Base-by-base conservation (phyloP, 1,284 basidiomycete species). In the Cronartium quercuum region DNA sequence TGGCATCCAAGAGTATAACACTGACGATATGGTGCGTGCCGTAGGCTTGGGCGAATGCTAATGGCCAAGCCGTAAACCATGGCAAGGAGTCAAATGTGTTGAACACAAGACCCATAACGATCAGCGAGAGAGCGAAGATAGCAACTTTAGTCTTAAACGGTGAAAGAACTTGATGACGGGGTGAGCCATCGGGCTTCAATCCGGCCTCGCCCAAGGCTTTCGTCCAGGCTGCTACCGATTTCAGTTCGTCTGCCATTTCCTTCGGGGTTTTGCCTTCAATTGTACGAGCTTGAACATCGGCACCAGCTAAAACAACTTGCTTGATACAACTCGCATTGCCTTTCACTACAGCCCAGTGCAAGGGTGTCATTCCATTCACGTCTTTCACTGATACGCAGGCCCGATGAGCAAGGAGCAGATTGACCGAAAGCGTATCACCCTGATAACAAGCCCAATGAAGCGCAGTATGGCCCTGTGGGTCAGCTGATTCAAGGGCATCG, bases 401-500 rank as follows among this genome's bases (percentile, higher is more conserved):
- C 7, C 93, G 93, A 78, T 95, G 91, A 74, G 89, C 88, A 68
- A 99, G 86, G 21, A 99, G 83, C 41, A 98, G 83, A 77, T 97
- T 92, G 1, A 98, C 92, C 0, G 91, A 94, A 29, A 98, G 87
- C 0, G 92, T 94, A 80, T 99, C 96, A 60, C 95, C 95, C 82
- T 98, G 96, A 83, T 98, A 98, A 3, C 94, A 92, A 1, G 96
- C 96, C 96, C 96, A 98, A 92, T 98, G 97, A 68, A 99, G 86
- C 0, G 92, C 87, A 0, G 95, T 98, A 80, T 98, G 96, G 0
- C 95, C 95, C 51, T 94, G 91, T 0, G 88, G 85, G 82, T 99
- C 96, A 58, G 88, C 86, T 7, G 70, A 66, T 55, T 55, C 51
- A 58, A 90, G 89, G 81, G 96, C 93, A 66, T 95, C 89, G 42